Evolutionary conservation across 805 yeast genomes (phyloP), one percentile per base, ranked within the genome.

Genomic region (Lipomyces yamadae): DNA sequence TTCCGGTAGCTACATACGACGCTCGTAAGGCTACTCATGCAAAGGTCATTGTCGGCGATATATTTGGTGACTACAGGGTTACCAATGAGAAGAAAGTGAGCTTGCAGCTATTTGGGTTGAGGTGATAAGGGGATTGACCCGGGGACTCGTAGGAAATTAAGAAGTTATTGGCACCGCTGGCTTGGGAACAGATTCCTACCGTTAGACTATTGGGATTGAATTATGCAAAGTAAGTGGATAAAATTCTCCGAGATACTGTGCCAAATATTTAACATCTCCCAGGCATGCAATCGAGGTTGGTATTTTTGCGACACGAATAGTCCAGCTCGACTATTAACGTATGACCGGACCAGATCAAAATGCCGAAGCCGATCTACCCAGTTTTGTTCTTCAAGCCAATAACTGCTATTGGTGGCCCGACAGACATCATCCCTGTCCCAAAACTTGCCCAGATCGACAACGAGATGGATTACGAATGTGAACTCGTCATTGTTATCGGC

Each of bases 401-500:
- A 0, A 79, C 83, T 11, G 77, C 86, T 1, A 66, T 85, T 13
- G 74, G 76, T 34, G 85, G 82, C 5, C 85, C 86, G 3, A 68
- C 69, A 6, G 81, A 78, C 58, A 76, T 76, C 6, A 82, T 85
- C 57, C 74, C 76, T 1, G 82, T 85, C 18, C 84, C 84, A 24
- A 69, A 70, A 37, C 74, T 79, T 58, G 73, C 72, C 7, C 73
- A 80, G 78, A 48, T 83, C 78, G 71, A 75, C 74, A 72, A 70
- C 60, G 80, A 71, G 54, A 76, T 81, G 11, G 88, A 85, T 73
- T 85, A 85, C 69, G 88, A 85, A 70, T 83, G 83, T 37, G 88
- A 85, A 72, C 75, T 85, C 54, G 85, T 82, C 2, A 80, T 83
- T 18, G 83, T 85, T 7, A 85, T 85, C 67, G 88, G 88, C 33